These are phyloP conservation scores for Schrenkiella parvula DNA, from an alignment of 345 rosid genomes.

Conservation along the genomic window DNA sequence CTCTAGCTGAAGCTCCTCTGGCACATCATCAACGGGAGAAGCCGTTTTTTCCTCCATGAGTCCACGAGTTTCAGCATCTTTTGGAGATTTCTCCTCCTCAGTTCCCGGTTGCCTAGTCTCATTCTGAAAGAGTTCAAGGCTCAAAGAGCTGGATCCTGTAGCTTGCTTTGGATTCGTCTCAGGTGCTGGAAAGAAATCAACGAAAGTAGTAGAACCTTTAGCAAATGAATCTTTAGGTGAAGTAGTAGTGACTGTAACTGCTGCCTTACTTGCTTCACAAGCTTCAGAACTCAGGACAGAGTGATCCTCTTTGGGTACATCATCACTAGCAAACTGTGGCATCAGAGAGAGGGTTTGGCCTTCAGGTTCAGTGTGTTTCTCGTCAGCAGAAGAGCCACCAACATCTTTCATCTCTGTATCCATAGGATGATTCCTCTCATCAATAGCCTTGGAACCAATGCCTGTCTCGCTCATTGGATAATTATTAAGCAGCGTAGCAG, in stretches of 20 bases:
- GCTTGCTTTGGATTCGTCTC: conserved; percentile 27
- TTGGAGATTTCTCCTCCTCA: conserved; percentile 22
- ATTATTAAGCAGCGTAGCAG: conserved; percentile 24
- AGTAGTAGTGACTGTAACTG: conserved; percentile 7
- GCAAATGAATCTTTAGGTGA: conserved; percentile 30
- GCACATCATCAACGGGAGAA: conserved; percentile 30
- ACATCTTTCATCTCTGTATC: conserved; percentile 29
- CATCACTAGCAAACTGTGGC: conserved; percentile 32
- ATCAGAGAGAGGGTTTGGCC: conserved; percentile 33
- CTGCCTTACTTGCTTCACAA: conserved; percentile 18
- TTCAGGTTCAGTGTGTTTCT: conserved; percentile 15
- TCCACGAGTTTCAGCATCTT: conserved; percentile 27
- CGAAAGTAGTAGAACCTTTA: conserved; percentile 21
- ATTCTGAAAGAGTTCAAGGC: conserved; percentile 33
- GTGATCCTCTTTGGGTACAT: conserved; percentile 28
- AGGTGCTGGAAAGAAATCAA: conserved; percentile 25
- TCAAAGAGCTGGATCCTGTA: conserved; percentile 27
- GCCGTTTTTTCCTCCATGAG: conserved; percentile 24
- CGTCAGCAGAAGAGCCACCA: conserved; percentile 24
- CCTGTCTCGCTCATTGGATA: conserved; percentile 32
- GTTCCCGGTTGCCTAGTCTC: conserved; percentile 12
- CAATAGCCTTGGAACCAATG: conserved; percentile 7
- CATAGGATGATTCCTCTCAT: conserved; percentile 3
- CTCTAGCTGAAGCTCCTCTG: conserved; percentile 38
- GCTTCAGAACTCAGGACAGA: conserved; percentile 13